Evolutionary conservation across 1,139 yeast genomes (phyloP), one percentile per base, ranked within the genome.

Genomic region (Arxiozyma telluris): DNA sequence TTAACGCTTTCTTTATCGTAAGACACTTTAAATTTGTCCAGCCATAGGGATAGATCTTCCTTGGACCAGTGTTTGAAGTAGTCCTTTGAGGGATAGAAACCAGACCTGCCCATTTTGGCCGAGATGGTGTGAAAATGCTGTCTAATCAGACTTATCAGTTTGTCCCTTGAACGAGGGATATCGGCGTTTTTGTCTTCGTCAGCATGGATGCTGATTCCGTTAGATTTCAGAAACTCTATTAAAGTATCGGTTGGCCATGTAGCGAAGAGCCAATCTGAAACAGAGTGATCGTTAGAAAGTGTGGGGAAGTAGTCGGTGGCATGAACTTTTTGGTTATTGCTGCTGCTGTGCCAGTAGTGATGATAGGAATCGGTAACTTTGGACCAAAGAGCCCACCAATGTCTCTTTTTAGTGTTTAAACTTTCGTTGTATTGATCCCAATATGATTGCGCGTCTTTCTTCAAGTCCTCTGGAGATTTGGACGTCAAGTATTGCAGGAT

Each of bases 31-130:
- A 79, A 71, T 42, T 77, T 70, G 30, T 71, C 68, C 53, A 80
- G 65, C 80, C 87, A 78, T 21, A 72, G 64, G 58, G 75, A 68
- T 58, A 80, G 64, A 49, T 76, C 78, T 7, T 72, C 69, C 17
- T 63, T 62, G 41, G 71, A 67, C 83, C 84, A 81, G 34, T 71
- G 61, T 20, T 73, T 64, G 61, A 77, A 81, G 50, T 79, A 68
- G 75, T 80, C 75, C 51, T 72, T 74, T 12, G 81, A 78, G n/a
- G 82, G 78, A 56, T 79, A 78, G 49, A 66, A 67, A 12, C 80
- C 81, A 44, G 80, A 71, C 5, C 71, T 71, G 0, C 72, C 66
- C 53, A 68, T 61, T 38, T 65, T 61, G 49, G 67, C 66, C 39
- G 75, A 72, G 56, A 77, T 66, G 38, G 64, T 64, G 55, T 72